Evolutionary conservation across 2,329 filamentous ascomycete species (phyloP).

Genomic region (Leptodontidium sp.): DNA sequence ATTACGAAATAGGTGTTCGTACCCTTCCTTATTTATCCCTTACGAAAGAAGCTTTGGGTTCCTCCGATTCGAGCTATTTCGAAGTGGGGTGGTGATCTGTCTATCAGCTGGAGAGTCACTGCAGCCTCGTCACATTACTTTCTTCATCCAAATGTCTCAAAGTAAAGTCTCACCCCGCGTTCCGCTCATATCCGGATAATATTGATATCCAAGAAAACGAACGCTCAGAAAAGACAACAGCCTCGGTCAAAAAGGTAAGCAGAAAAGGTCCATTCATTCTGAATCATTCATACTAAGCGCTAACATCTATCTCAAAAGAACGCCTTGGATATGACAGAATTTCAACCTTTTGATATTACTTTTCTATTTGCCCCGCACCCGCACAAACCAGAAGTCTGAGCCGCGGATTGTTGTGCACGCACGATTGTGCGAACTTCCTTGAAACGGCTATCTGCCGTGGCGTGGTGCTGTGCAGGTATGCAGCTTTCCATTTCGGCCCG

Average conservation of each 20-base stretch:
- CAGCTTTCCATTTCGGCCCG: constrained; percentile 35
- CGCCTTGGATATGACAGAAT: constrained; percentile 28
- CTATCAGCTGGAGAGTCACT: constrained; percentile 15
- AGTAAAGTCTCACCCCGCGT: constrained; percentile 9
- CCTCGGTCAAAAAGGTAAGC: constrained; percentile 10
- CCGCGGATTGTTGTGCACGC: neutral
- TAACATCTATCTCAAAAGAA: constrained; percentile 23
- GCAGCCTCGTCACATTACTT: constrained; percentile 23
- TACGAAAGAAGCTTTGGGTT: neutral
- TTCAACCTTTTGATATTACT: neutral
- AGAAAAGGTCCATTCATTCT: constrained; percentile 1
- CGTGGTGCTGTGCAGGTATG: constrained; percentile 20
- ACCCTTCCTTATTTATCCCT: too few species aligned
- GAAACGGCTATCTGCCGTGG: constrained; percentile 30
- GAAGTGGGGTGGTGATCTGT: constrained; percentile 4
- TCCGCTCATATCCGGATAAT: neutral
- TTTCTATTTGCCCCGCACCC: constrained; percentile 7
- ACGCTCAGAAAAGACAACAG: constrained; percentile 12
- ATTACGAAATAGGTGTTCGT: too few species aligned
- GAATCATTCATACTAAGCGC: constrained; percentile 16
- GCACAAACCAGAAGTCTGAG: constrained; percentile 4
- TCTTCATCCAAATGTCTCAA: constrained; percentile 23
- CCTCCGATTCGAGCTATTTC: neutral
- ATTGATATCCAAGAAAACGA: neutral
- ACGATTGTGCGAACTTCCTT: constrained; percentile 19